Conservation (phyloP, 164 flowering plant genomes). For the Paratinospora sagittata region DNA sequence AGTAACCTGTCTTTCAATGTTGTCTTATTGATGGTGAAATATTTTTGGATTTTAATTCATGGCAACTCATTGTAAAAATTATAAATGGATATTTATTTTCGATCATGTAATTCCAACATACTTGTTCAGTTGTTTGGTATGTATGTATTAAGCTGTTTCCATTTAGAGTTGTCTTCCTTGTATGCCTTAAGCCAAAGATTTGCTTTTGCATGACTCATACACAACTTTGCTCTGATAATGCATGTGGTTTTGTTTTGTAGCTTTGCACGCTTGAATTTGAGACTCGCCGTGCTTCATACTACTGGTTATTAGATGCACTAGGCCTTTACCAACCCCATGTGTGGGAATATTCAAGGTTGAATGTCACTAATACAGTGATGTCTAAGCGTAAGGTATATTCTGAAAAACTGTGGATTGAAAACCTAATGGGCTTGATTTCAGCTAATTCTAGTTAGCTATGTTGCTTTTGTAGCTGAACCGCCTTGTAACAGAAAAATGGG, state of each 20-base stretch:
- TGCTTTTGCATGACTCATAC: neutral
- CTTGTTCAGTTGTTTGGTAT: neutral
- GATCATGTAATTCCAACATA: neutral
- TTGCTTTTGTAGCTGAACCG: slow-evolving; percentile 56
- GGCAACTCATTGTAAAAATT: too few species aligned
- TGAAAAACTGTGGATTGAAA: neutral
- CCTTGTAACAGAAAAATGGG: slow-evolving; percentile 84
- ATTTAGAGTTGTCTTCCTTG: too few species aligned
- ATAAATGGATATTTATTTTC: too few species aligned
- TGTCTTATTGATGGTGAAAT: neutral
- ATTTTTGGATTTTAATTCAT: neutral
- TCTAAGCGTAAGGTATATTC: slow-evolving; percentile 85
- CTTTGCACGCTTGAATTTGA: slow-evolving; percentile 96
- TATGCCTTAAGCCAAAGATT: too few species aligned
- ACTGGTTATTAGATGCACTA: slow-evolving; percentile 81
- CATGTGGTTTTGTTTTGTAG: slow-evolving; percentile 33
- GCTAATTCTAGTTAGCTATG: neutral
- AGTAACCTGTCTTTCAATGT: neutral
- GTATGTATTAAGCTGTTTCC: too few species aligned
- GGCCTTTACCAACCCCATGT: slow-evolving; percentile 84
- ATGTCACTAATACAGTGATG: slow-evolving; percentile 89
- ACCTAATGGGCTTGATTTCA: neutral
- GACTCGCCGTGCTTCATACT: slow-evolving; percentile 97
- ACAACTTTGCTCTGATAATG: neutral
- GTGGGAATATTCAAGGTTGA: slow-evolving; percentile 96